These are phyloP conservation scores for Naganishia liquefaciens DNA, from an alignment of 1,284 basidiomycete genomes.

Conservation along the genomic window DNA sequence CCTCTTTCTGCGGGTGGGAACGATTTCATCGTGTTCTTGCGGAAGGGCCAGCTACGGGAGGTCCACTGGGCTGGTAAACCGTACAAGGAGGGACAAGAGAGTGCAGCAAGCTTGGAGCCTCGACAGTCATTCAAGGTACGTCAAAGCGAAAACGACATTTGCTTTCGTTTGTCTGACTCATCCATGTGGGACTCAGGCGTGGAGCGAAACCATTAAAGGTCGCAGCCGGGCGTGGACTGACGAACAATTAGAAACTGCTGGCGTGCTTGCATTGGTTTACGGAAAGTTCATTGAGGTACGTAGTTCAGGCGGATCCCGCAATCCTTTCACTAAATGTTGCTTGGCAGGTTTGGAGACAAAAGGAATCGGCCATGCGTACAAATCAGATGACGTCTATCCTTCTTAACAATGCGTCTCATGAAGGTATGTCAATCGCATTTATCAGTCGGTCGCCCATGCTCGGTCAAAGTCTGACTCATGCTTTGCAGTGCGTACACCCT, in stretches of 20 bases:
- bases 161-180: not conserved
- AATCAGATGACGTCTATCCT: slow-evolving; percentile 78
- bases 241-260: slow-evolving; percentile 83
- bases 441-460: slow-evolving; percentile 61
- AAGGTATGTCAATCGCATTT: slow-evolving; percentile 59
- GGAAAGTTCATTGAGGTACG: slow-evolving; percentile 64
- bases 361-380: slow-evolving; percentile 72
- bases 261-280: slow-evolving; percentile 74
- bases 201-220: slow-evolving; percentile 76
- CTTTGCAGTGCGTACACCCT: slow-evolving; percentile 11
- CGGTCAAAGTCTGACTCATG: slow-evolving; percentile 62
- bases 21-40: slow-evolving; percentile 79
- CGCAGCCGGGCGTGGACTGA: slow-evolving; percentile 77
- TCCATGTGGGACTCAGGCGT: slow-evolving; percentile 52
- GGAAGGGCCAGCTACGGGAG: slow-evolving; percentile 71
- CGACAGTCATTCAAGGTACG: slow-evolving; percentile 70
- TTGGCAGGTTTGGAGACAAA: slow-evolving; percentile 75
- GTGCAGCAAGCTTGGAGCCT: slow-evolving; percentile 63
- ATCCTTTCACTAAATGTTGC: not conserved
- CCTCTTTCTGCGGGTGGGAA: slow-evolving; percentile 68
- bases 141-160: slow-evolving; percentile 7
- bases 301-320: not conserved
- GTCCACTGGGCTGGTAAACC: slow-evolving; percentile 81
- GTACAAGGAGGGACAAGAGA: slow-evolving; percentile 57
- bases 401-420: slow-evolving; percentile 84